Conservation (phyloP, 306 rosid species). For the Fagus crenata region DNA sequence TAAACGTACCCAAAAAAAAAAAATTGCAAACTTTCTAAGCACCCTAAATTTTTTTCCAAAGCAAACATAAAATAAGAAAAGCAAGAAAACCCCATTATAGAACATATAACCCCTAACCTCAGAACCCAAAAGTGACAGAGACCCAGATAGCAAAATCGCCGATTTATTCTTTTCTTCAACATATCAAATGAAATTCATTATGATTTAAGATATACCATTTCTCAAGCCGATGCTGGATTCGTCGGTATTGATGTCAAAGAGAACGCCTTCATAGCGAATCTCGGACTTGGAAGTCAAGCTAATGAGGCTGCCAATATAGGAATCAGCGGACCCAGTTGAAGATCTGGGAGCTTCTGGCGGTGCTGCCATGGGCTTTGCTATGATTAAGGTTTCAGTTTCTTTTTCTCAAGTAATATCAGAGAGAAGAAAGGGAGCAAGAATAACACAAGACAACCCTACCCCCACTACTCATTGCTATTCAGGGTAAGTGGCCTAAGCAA, state of each 20-base stretch:
- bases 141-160: slow-evolving; percentile 3
- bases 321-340: too few relatives aligned
- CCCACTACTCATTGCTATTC: neutral
- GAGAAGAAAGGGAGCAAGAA: slow-evolving; percentile 3
- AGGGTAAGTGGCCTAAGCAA: neutral
- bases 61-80: neutral
- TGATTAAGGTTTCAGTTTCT: too few relatives aligned
- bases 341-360: too few relatives aligned
- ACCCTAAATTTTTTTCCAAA: neutral
- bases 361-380: too few relatives aligned
- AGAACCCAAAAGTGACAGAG: neutral
- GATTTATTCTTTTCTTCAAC: neutral
- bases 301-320: too few relatives aligned
- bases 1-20: neutral
- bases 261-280: too few relatives aligned
- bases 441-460: neutral
- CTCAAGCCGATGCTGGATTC: too few relatives aligned
- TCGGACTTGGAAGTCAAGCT: too few relatives aligned
- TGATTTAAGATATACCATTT: slow-evolving; percentile 14
- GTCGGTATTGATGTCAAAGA: too few relatives aligned
- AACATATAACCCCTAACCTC: neutral
- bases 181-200: neutral
- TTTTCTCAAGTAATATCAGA: too few relatives aligned
- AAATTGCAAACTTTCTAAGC: too few relatives aligned
- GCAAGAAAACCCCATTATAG: neutral